Evolutionary conservation across 805 yeast genomes (phyloP), one percentile per base, ranked within the genome.

Genomic region (Nematodospora valgi): DNA sequence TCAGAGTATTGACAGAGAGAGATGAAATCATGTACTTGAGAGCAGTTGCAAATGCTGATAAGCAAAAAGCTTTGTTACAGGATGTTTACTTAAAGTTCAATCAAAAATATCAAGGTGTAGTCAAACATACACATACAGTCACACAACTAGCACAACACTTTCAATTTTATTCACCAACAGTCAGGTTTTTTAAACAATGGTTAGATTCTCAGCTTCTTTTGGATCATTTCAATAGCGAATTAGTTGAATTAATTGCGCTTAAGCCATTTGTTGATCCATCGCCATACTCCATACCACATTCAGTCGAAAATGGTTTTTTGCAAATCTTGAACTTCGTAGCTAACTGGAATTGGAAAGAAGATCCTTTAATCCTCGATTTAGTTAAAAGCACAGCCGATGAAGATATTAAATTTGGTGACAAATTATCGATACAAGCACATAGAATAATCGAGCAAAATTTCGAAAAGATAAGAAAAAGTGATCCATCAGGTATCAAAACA

Each of bases 321-420:
- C 80, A 93, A 40, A 73, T 81, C 9, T 55, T 93, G 24, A 66
- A 75, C 30, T 85, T 82, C 49, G 56, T 93, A 29, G 72, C 95
- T 17, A 62, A 61, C 27, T 93, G 98, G 98, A 88, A 93, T 57
- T 93, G 98, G 98, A 82, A 77, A 48, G 94, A 85, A 43, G 87
- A 82, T 30, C 83, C 96, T 1, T 62, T 93, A 41, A 75, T 89
- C 35, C 61, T 93, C 41, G 97, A 93, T 51, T 62, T 86, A 46
- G 78, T 82, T 10, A 79, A 75, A 41, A 58, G 52, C 27, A 43
- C 45, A 32, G 38, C 30, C 19, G 68, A 59, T 16, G 62, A 56
- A 9, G 27, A 27, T 43, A 68, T 68, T 35, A 72, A 70, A 34
- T 57, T 80, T 21, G 70, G 78, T 18, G 93, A 84, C 41, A 77